Conservation (phyloP, 495 filamentous ascomycete genomes). For the Massariosphaeria phaeospora region DNA sequence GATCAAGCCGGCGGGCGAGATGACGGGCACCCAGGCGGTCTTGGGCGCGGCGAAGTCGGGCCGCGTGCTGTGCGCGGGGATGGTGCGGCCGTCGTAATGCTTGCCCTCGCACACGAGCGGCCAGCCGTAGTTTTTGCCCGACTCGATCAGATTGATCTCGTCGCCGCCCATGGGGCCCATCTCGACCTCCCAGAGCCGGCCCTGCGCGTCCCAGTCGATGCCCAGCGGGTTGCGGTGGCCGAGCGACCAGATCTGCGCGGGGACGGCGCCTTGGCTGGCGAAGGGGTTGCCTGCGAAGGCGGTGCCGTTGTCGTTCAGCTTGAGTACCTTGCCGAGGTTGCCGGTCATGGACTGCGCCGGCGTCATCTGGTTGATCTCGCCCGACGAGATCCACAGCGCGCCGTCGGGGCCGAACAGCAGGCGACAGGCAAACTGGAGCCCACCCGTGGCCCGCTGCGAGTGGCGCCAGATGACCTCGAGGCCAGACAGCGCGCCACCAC, state of each 20-base stretch:
- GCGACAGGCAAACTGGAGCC: conserved; percentile 15
- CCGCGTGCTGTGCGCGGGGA: conserved; percentile 16
- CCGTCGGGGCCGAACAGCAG: conserved; percentile 15
- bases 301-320: conserved; percentile 19
- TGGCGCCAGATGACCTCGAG: conserved; percentile 22
- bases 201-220: conserved; percentile 18
- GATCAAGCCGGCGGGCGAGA: conserved; percentile 21
- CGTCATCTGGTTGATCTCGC: conserved; percentile 17
- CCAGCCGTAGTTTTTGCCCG: conserved; percentile 14
- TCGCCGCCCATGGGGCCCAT: conserved; percentile 22
- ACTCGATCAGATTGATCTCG: conserved; percentile 18
- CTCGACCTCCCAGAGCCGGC: conserved; percentile 16
- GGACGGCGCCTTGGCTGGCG: conserved; percentile 17
- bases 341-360: conserved; percentile 11
- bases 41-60: conserved; percentile 14
- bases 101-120: conserved; percentile 16
- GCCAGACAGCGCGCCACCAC: conserved; percentile 4
- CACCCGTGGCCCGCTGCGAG: conserved; percentile 12
- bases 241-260: conserved; percentile 16
- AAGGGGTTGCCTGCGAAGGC: conserved; percentile 21
- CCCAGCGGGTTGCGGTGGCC: conserved; percentile 19
- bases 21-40: conserved; percentile 13
- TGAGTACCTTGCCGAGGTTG: conserved; percentile 18
- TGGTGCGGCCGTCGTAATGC: conserved; percentile 14
- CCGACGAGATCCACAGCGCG: conserved; percentile 15